phyloP scores from a whole-genome alignment of 2,329 filamentous ascomycete genomes.

The Epichloe gansuensis region DNA sequence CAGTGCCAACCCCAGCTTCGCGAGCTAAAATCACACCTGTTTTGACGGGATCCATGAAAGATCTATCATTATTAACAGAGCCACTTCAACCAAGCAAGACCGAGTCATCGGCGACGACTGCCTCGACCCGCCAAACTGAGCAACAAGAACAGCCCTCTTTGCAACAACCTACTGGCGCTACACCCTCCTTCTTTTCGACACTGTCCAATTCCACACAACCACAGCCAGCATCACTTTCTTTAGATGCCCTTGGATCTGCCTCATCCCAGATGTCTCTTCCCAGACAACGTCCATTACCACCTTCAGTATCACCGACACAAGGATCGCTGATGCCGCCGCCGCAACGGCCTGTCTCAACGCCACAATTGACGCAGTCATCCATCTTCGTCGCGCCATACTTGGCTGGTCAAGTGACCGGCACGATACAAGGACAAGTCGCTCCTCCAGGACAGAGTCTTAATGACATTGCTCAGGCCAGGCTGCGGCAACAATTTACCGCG shows the following conservation, averaged over 20 bases:
- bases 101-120: conserved; percentile 18
- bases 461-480: conserved; percentile 55
- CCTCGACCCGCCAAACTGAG: conserved; percentile 5
- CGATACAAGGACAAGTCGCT: conserved; percentile 48
- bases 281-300: conserved; percentile 60
- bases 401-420: conserved; percentile 76
- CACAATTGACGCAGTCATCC: conserved; percentile 65
- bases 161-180: conserved; percentile 41
- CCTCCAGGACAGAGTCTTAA: conserved; percentile 65
- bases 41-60: conserved; percentile 46
- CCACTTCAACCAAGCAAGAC: conserved; percentile 40
- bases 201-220: conserved; percentile 30
- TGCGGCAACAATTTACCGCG: conserved; percentile 48
- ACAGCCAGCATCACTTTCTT: conserved; percentile 9
- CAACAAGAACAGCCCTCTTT: conserved; percentile 21
- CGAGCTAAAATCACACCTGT: conserved; percentile 11
- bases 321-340: conserved; percentile 57
- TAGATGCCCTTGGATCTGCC: neutral
- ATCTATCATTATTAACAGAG: conserved; percentile 40
- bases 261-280: conserved; percentile 19
- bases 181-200: conserved; percentile 43
- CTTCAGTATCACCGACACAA: conserved; percentile 47
- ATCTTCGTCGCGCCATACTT: conserved; percentile 63
- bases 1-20: conserved; percentile 9
- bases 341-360: conserved; percentile 72